Evolutionary conservation across 768 basidiomycete genomes (phyloP).

Genomic region (Trametes punicea): DNA sequence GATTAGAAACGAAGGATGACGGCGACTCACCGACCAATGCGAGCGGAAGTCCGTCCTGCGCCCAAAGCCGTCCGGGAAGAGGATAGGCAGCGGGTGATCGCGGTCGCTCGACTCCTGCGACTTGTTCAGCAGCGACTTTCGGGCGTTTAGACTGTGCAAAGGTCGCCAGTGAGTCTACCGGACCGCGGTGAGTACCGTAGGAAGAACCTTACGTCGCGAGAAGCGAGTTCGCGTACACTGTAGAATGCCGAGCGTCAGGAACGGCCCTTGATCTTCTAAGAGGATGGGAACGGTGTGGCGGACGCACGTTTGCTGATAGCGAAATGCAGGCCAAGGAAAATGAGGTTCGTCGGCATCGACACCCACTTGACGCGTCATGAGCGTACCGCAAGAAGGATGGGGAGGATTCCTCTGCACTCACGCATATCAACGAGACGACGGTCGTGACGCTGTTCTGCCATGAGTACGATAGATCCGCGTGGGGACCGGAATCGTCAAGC

Average conservation of each 20-base stretch:
- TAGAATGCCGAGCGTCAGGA: not conserved
- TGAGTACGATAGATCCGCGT: not conserved
- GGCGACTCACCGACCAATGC: constrained; percentile 15
- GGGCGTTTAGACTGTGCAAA: constrained; percentile 18
- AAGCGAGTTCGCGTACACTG: constrained; percentile 29
- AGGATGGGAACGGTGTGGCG: not conserved
- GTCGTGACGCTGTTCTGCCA: constrained; percentile 19
- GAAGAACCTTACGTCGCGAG: constrained; percentile 25
- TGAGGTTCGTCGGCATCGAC: constrained; percentile 24
- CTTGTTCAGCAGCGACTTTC: constrained; percentile 17
- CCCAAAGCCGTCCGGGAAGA: constrained; percentile 16
- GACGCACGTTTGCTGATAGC: constrained; percentile 28
- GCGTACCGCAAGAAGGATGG: not conserved
- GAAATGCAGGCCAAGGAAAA: constrained; percentile 29
- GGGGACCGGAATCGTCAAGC: not conserved
- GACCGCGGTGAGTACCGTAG: too few relatives aligned
- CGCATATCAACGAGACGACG: constrained; percentile 24
- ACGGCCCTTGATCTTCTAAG: not conserved
- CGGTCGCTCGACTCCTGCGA: constrained; percentile 17
- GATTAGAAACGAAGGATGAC: not conserved
- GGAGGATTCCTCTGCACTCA: too few relatives aligned
- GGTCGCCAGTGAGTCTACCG: not conserved
- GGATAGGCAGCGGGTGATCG: constrained; percentile 21
- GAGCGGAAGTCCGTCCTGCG: constrained; percentile 1
- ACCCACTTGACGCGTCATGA: constrained; percentile 19